Percentiles rank a stretch among this genome's conserved stretches.
These are phyloP conservation scores for Aotearoamyces nothofagi DNA, from an alignment of 2,329 filamentous ascomycete genomes.

Conservation along the genomic window DNA sequence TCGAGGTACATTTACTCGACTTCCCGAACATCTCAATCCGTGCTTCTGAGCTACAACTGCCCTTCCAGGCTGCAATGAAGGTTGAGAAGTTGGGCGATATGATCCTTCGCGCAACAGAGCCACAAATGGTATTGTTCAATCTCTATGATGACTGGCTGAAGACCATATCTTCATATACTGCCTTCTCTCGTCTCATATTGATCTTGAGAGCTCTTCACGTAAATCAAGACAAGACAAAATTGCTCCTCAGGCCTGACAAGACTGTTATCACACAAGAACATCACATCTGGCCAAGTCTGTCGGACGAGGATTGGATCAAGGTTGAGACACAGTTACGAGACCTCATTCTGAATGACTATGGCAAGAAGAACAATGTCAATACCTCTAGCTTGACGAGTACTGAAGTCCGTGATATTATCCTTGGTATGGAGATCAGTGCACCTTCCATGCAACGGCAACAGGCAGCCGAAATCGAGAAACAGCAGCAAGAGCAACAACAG, in stretches of 20 bases:
- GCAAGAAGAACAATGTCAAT: slow-evolving; percentile 99
- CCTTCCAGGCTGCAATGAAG: slow-evolving; percentile 99
- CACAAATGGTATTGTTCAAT: slow-evolving; percentile 99
- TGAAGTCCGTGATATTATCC: slow-evolving; percentile 94
- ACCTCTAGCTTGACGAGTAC: slow-evolving; percentile 91
- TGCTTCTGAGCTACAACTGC: slow-evolving; percentile 88
- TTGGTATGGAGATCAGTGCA: slow-evolving; percentile 98
- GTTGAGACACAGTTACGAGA: slow-evolving; percentile 95
- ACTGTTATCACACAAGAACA: slow-evolving; percentile 96
- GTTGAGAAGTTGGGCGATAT: slow-evolving; percentile 98
- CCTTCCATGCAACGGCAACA: slow-evolving; percentile 97
- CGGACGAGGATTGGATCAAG: slow-evolving; percentile 98
- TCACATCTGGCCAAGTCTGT: slow-evolving; percentile 92
- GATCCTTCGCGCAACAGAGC: slow-evolving; percentile 93
- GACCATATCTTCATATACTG: slow-evolving; percentile 95
- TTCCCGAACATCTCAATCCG: slow-evolving; percentile 99
- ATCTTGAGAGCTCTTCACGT: slow-evolving; percentile 92
- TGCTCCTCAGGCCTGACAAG: slow-evolving; percentile 90
- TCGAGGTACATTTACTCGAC: slow-evolving; percentile 93
- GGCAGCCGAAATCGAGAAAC: slow-evolving; percentile 96
- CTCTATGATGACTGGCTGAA: slow-evolving; percentile 98
- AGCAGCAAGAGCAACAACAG: slow-evolving; percentile 92
- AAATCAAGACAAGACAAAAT: slow-evolving; percentile 96
- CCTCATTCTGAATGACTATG: slow-evolving; percentile 93
- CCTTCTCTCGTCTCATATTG: slow-evolving; percentile 86